Percentiles rank a stretch among this genome's conserved stretches.
These are phyloP conservation scores for Trichaptum fuscoviolaceum DNA, from an alignment of 768 basidiomycete species.

Conservation along the genomic window DNA sequence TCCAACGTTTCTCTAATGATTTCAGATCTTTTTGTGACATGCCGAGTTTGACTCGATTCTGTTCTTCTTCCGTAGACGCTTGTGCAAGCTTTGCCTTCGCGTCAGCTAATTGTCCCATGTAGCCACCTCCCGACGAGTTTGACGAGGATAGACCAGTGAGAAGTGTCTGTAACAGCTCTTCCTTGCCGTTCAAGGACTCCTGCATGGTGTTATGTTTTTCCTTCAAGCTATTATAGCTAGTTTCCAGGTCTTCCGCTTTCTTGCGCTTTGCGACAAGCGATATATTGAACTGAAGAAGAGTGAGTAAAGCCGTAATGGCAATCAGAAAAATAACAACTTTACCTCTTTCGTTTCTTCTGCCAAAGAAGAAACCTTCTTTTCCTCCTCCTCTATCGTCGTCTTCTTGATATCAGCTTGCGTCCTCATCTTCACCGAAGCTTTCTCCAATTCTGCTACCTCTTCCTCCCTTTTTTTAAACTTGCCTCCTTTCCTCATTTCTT, in stretches of 20 bases:
- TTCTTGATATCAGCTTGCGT: conserved; percentile 85
- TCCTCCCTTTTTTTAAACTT: conserved; percentile 85
- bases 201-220: conserved; percentile 59
- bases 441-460: conserved; percentile 70
- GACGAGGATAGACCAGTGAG: conserved; percentile 84
- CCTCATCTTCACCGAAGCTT: conserved; percentile 71
- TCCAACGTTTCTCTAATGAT: conserved; percentile 71
- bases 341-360: conserved; percentile 61
- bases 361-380: conserved; percentile 46
- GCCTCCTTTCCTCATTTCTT: conserved; percentile 89
- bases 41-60: conserved; percentile 66
- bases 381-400: conserved; percentile 73
- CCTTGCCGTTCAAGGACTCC: conserved; percentile 61
- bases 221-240: conserved; percentile 58
- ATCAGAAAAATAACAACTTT: conserved; percentile 16
- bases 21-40: conserved; percentile 79
- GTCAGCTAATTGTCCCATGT: conserved; percentile 92
- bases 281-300: conserved; percentile 43
- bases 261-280: conserved; percentile 53
- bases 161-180: conserved; percentile 93
- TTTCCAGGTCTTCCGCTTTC: conserved; percentile 51
- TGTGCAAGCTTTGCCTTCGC: conserved; percentile 73
- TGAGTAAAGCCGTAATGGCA: not conserved
- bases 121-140: conserved; percentile 73
- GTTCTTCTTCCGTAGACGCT: conserved; percentile 79